phyloP scores from a whole-genome alignment of 1,139 yeast species.

The Petasospora rhodanensis region DNA sequence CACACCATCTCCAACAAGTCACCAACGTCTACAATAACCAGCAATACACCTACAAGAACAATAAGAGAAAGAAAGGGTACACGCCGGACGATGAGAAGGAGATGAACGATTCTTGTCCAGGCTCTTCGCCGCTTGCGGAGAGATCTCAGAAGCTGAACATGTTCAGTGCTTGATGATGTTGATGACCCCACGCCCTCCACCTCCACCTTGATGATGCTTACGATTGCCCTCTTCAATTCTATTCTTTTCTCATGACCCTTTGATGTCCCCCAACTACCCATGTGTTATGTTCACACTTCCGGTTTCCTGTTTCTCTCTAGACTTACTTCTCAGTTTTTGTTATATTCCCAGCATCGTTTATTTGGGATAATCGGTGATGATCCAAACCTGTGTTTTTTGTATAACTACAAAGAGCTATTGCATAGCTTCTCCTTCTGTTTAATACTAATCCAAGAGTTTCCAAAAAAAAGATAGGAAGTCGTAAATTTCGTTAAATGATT shows the following conservation, averaged over 20 bases:
- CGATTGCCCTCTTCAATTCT: not conserved
- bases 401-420: too few relatives aligned
- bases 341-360: too few relatives aligned
- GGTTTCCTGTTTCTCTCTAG: too few relatives aligned
- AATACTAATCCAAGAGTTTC: too few relatives aligned
- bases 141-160: slow-evolving; percentile 22
- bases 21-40: slow-evolving; percentile 1
- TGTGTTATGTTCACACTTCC: too few relatives aligned
- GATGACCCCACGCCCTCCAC: not conserved
- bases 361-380: too few relatives aligned
- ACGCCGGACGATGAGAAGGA: slow-evolving; percentile 7
- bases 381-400: too few relatives aligned
- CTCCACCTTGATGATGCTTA: not conserved
- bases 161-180: slow-evolving; percentile 3
- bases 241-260: not conserved
- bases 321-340: too few relatives aligned
- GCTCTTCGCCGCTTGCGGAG: slow-evolving; percentile 23
- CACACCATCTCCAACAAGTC: slow-evolving; percentile 4
- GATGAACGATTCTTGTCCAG: slow-evolving; percentile 7
- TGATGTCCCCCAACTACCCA: too few relatives aligned
- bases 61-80: slow-evolving; percentile 13
- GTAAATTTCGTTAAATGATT: not conserved
- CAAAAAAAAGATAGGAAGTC: too few relatives aligned
- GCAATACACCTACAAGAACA: too few relatives aligned
- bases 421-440: not conserved